Conservation (phyloP, 805 yeast genomes). For the Lipomyces orientalis region DNA sequence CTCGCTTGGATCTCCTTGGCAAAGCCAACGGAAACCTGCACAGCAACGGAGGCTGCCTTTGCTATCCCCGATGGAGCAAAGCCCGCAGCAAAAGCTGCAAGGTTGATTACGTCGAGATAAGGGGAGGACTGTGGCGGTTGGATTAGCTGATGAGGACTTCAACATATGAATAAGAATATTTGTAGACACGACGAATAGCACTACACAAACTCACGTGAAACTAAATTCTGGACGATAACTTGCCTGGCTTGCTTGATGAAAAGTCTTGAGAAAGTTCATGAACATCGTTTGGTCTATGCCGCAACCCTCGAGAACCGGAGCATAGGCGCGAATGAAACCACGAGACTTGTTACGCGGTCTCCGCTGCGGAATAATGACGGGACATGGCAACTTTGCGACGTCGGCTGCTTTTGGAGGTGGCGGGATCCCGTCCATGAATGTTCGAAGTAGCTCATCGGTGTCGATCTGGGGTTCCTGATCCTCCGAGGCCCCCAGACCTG, state of each 20-base stretch:
- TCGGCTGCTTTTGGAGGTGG: constrained; percentile 11
- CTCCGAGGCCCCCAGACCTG: too few relatives aligned
- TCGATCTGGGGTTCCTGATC: too few relatives aligned
- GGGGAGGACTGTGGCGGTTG: background rate
- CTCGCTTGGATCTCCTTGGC: background rate
- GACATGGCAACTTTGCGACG: background rate
- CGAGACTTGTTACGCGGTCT: constrained; percentile 4
- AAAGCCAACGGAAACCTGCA: background rate
- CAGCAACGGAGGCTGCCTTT: background rate
- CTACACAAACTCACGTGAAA: too few relatives aligned
- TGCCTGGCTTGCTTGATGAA: background rate
- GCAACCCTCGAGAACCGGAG: background rate
- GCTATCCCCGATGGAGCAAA: background rate
- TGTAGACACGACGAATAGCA: too few relatives aligned
- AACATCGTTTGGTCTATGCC: constrained; percentile 4
- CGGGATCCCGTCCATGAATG: too few relatives aligned
- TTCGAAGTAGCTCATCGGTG: too few relatives aligned
- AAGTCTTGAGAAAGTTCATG: background rate
- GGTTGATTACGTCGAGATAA: background rate
- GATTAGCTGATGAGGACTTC: too few relatives aligned
- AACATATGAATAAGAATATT: too few relatives aligned
- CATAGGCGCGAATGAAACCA: constrained; percentile 4
- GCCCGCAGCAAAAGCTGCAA: background rate
- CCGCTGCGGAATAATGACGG: constrained; percentile 2
- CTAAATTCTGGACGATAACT: too few relatives aligned